These are phyloP conservation scores for Ballota nigra DNA, from an alignment of 257 asterid genomes.

Conservation along the genomic window DNA sequence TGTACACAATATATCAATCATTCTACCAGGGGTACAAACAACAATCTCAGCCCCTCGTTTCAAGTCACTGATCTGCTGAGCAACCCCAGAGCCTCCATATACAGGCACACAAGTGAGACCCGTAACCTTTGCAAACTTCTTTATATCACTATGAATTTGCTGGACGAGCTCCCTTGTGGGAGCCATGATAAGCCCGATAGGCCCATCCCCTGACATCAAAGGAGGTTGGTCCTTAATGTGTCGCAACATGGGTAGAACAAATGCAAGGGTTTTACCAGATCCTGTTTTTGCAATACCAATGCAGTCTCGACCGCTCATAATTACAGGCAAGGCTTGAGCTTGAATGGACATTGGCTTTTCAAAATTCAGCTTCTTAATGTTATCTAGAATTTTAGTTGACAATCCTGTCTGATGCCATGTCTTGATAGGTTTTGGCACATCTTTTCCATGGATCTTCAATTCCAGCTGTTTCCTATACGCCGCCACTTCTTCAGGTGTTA, in stretches of 20 bases:
- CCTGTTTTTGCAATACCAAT: conserved; percentile 94
- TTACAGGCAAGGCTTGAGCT: conserved; percentile 87
- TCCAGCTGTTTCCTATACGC: conserved; percentile 71
- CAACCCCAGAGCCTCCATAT: conserved; percentile 94
- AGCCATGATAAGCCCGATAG: conserved; percentile 89
- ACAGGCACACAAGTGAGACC: conserved; percentile 85
- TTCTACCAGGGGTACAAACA: conserved; percentile 93
- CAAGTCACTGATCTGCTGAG: conserved; percentile 87
- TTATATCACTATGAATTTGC: conserved; percentile 80
- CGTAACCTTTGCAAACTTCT: conserved; percentile 66
- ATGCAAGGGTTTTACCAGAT: conserved; percentile 88
- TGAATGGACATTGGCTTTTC: conserved; percentile 87
- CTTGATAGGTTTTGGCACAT: conserved; percentile 81
- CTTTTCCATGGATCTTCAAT: conserved; percentile 85
- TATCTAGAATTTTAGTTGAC: conserved; percentile 73
- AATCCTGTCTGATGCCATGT: conserved; percentile 92
- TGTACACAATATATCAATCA: conserved; percentile 90
- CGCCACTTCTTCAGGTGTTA: conserved; percentile 76
- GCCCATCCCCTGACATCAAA: conserved; percentile 82
- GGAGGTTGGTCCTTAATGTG: conserved; percentile 92
- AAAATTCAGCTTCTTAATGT: conserved; percentile 64
- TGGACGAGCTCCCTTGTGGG: conserved; percentile 96
- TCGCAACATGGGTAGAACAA: conserved; percentile 90
- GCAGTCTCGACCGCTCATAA: conserved; percentile 95
- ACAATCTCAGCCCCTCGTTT: conserved; percentile 91